Evolutionary conservation across 129 eudicot species (phyloP), one percentile per base, ranked within the genome.

Genomic region (Pittosporum tobira): DNA sequence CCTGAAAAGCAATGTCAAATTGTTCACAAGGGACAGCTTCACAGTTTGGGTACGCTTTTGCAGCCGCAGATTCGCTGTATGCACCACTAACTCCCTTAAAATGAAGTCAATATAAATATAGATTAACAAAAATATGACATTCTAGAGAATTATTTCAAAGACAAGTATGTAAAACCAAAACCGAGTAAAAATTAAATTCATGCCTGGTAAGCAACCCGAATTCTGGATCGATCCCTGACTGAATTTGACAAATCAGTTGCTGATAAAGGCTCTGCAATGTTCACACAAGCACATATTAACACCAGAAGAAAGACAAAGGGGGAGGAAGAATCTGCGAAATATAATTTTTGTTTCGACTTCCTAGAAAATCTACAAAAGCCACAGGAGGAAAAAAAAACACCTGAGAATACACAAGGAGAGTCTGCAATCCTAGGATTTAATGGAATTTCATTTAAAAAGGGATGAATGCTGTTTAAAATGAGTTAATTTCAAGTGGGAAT

Each of bases 21-120:
- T 90, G 95, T 71, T 90, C 95, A 67, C 97, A 90, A 16, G 95
- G 95, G 59, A 90, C 87, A 48, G 95, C 69, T 78, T 82, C 82
- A 71, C 95, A 85, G 46, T 85, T 74, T 1, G 97, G 95, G 62
- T 82, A 90, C 9, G 97, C 95, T 76, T 81, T 85, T 64, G 75
- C 84, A 23, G 95, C 95, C 24, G 95, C 95, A 29, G 85, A 73
- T 64, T 90, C 97, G 62, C 95, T 90, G 62, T 82, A 85, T 18
- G 97, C 95, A 58, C 95, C 97, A 38, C 79, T 75, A 54, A 85
- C 87, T 23, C 97, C 97, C 97, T 89, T 61, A 9, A 53, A 38
- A 22, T 5, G 55, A 6, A 51, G 37, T 44, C 64, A 67, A 43
- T 51, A 51, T 27, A 16, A 18, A 29, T 14, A 47, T 29, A 44